Evolutionary conservation across 163 green algal species (phyloP), one percentile per base, ranked within the genome.

Genomic region (Scenedesmus sp.): DNA sequence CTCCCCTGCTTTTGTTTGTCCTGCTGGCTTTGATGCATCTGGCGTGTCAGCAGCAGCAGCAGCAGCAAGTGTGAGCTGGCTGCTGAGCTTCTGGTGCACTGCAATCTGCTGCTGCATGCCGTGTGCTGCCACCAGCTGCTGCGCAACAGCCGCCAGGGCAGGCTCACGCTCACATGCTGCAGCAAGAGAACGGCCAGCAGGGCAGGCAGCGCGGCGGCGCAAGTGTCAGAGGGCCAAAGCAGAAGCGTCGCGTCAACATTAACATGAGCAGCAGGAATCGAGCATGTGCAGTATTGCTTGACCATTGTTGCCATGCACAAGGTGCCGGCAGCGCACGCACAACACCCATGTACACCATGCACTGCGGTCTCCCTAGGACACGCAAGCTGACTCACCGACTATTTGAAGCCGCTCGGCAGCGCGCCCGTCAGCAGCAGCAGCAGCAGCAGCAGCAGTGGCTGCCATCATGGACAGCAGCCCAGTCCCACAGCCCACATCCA

Each of bases 401-500:
- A 62, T 20, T 13, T 52, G 70, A 23, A 79, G 70, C 70, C 10
- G 23, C 57, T 76, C 77, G 59, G 34, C 26, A 57, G 57, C 59
- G 18, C 12, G 8, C 5, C 20, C 56, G 16, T 55, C 23, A 59
- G 12, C 20, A 57, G 2, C 16, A 46, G 8, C n/a, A 57, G 26
- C n/a, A 57, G 77, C 77, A 79, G 86, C 88, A 54, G 85, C 88
- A 57, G 94, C 95, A 87, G 95, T 93, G 18, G 97, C 97, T 9
- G 96, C 96, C 95, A 98, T 96, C 67, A 99, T 93, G 26, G 96
- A 97, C 18, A 98, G 95, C 84, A 99, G 98, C 62, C 97, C 97
- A 7, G 97, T 99, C 84, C 97, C 97, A 82, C 96, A 96, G 52
- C 97, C 97, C 20, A 99, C 95, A 89, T 99, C 97, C 13, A 99